phyloP scores from a whole-genome alignment of 768 basidiomycete genomes.

The Suillus weaverae region DNA sequence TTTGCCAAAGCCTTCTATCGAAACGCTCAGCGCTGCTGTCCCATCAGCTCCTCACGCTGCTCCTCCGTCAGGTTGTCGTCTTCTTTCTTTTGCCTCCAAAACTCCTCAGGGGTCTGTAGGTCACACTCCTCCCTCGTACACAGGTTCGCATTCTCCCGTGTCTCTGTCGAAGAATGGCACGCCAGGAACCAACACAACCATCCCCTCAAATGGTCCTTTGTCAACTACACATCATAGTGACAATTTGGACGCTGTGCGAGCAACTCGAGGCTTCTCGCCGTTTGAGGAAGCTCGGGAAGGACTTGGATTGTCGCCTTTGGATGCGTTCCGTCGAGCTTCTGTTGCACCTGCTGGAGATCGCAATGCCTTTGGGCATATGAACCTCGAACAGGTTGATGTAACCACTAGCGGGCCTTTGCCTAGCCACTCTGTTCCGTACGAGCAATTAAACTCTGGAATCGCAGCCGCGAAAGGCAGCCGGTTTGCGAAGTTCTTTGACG shows the following conservation, averaged over 20 bases:
- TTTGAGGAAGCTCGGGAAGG: slow-evolving; percentile 48
- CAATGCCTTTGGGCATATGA: slow-evolving; percentile 15
- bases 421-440: slow-evolving; percentile 21
- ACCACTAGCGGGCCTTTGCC: slow-evolving; percentile 17
- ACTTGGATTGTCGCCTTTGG: slow-evolving; percentile 15
- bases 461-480: slow-evolving; percentile 72
- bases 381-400: slow-evolving; percentile 24
- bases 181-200: slow-evolving; percentile 6
- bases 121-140: slow-evolving; percentile 17
- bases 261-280: slow-evolving; percentile 47
- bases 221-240: background rate
- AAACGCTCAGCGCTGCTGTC: slow-evolving; percentile 43
- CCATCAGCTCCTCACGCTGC: slow-evolving; percentile 35
- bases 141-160: slow-evolving; percentile 24
- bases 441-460: slow-evolving; percentile 42
- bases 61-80: slow-evolving; percentile 41
- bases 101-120: slow-evolving; percentile 22
- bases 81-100: slow-evolving; percentile 40
- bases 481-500: slow-evolving; percentile 86
- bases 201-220: slow-evolving; percentile 1
- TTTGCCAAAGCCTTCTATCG: slow-evolving; percentile 27
- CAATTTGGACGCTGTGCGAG: slow-evolving; percentile 15
- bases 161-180: slow-evolving; percentile 25
- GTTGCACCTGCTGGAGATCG: slow-evolving; percentile 22
- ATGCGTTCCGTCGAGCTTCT: slow-evolving; percentile 22